Evolutionary conservation across 1,284 basidiomycete species (phyloP), one percentile per base, ranked within the genome.

Genomic region (Cutaneotrichosporon sp.): DNA sequence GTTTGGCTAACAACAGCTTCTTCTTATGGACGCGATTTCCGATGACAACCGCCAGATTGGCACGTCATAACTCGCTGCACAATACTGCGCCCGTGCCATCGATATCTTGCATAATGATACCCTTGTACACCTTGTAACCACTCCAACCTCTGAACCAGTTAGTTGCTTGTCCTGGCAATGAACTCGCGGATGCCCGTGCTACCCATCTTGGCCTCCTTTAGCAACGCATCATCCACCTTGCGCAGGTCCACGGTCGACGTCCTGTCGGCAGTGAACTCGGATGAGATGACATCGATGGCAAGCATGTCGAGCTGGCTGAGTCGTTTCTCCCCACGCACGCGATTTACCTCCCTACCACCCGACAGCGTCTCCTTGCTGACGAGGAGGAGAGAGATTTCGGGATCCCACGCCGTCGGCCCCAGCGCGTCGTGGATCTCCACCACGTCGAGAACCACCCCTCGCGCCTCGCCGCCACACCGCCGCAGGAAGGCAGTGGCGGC

Each of bases 121-220:
- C 49, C 46, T 42, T 52, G 51, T 52, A 56, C 46, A 31, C 16
- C 31, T 12, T 31, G 32, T 47, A 49, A 52, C 38, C 49, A 26
- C 26, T n/a, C 17, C 32, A 45, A 8, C 44, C 34, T 47, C 33
- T 44, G 33, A 44, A 53, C 47, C 42, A 29, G 22, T 39, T 10
- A 17, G 14, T 35, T 41, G n/a, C 35, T 55, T 43, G 3, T 45
- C 22, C 38, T 31, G 31, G 43, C 63, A 24, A 94, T 84, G 88
- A 88, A 93, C 60, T 85, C 79, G 27, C 91, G 79, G 60, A 96
- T 91, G 57, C 81, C 87, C 8, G 90, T 92, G 69, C 89, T 92
- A 66, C 91, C 90, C 81, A 94, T 84, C 78, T 94, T 94, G 34
- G 83, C 79, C 60, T 82, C 78, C 66, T 84, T 84, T 54, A 93